These are phyloP conservation scores for Articulospora tetracladia DNA, from an alignment of 495 filamentous ascomycete genomes.

Conservation along the genomic window DNA sequence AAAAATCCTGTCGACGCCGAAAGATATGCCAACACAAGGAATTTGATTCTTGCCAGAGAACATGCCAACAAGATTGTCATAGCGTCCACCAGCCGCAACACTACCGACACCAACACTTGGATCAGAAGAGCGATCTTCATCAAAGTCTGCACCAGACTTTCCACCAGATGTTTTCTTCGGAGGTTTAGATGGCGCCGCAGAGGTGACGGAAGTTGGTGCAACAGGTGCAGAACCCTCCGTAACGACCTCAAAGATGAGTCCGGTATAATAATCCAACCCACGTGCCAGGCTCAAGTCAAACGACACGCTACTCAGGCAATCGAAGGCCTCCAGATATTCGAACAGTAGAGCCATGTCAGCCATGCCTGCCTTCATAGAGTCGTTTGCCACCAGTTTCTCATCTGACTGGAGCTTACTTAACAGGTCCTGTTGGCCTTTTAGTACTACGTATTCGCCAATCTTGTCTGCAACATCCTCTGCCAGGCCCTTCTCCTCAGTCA, in stretches of 20 bases:
- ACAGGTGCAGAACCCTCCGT: constrained; percentile 75
- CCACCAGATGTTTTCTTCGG: constrained; percentile 38
- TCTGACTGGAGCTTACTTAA: constrained; percentile 61
- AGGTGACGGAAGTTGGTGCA: constrained; percentile 17
- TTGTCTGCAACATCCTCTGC: constrained; percentile 69
- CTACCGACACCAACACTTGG: constrained; percentile 80
- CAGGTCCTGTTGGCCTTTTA: constrained; percentile 65
- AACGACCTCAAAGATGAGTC: constrained; percentile 88
- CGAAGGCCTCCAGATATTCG: constrained; percentile 74
- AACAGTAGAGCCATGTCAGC: constrained; percentile 80
- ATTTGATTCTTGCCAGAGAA: constrained; percentile 80
- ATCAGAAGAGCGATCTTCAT: constrained; percentile 81
- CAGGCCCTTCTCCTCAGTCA: constrained; percentile 90
- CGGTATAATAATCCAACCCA: constrained; percentile 92
- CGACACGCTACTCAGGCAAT: constrained; percentile 64
- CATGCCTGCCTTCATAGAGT: constrained; percentile 69
- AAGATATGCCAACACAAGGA: constrained; percentile 91
- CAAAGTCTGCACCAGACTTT: constrained; percentile 43
- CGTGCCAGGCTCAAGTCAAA: constrained; percentile 83
- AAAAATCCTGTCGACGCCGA: constrained; percentile 94
- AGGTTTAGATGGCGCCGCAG: constrained; percentile 38
- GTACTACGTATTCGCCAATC: constrained; percentile 77
- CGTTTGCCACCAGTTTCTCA: constrained; percentile 60
- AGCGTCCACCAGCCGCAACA: constrained; percentile 86
- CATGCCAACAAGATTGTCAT: constrained; percentile 93